phyloP scores from a whole-genome alignment of 768 basidiomycete species.

The Hygrophorus russula region DNA sequence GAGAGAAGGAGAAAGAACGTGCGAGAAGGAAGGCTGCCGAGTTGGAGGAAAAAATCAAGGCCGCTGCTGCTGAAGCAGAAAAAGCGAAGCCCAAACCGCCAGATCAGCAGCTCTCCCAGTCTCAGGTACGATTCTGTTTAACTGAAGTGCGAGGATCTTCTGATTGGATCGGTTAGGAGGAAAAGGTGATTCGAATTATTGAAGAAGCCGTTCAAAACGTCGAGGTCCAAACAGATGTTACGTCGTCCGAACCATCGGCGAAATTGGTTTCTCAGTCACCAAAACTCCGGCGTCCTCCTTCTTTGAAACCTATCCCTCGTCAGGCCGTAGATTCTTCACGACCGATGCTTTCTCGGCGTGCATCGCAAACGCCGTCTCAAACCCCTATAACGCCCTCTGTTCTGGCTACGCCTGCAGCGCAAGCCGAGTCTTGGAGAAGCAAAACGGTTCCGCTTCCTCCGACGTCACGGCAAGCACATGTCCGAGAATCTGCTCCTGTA shows the following conservation, averaged over 20 bases:
- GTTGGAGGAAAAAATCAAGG: slow-evolving; percentile 57
- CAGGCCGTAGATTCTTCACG: slow-evolving; percentile 18
- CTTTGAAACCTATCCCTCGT: slow-evolving; percentile 18
- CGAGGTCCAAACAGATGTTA: slow-evolving; percentile 5
- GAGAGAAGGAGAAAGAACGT: slow-evolving; percentile 70
- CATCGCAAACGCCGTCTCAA: slow-evolving; percentile 14
- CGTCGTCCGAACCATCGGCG: background rate
- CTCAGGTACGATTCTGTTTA: slow-evolving; percentile 8
- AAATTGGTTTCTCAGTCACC: slow-evolving; percentile 2
- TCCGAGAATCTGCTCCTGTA: slow-evolving; percentile 11
- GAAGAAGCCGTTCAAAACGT: slow-evolving; percentile 31
- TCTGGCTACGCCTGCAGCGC: slow-evolving; percentile 20
- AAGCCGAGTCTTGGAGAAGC: slow-evolving; percentile 58
- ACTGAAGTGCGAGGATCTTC: slow-evolving; percentile 3
- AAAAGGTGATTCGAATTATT: slow-evolving; percentile 31
- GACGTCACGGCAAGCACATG: slow-evolving; percentile 20
- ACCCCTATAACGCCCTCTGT: slow-evolving; percentile 9
- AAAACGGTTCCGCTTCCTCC: slow-evolving; percentile 28
- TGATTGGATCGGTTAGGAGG: slow-evolving; percentile 14
- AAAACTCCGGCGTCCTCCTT: slow-evolving; percentile 21
- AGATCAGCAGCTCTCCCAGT: slow-evolving; percentile 10
- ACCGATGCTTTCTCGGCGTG: slow-evolving; percentile 16
- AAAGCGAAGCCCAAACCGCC: slow-evolving; percentile 14
- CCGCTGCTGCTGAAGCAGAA: slow-evolving; percentile 22
- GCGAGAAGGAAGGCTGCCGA: slow-evolving; percentile 73